Conservation (phyloP, 2,329 filamentous ascomycete genomes). For the Oidium heveae region DNA sequence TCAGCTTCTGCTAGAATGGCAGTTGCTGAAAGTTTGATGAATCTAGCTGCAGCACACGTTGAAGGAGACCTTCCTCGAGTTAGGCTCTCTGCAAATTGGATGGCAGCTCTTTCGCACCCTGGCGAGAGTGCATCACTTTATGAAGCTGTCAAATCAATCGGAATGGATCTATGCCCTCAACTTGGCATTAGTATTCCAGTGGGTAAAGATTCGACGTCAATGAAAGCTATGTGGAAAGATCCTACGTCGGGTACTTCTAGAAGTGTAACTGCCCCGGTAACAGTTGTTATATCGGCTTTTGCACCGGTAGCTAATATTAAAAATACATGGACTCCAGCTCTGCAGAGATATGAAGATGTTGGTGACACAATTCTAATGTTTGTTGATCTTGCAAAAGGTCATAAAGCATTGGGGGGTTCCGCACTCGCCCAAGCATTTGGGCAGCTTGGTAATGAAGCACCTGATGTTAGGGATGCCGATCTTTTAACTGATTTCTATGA, state of each 20-base stretch:
- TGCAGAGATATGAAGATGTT: conserved; percentile 61
- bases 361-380: conserved; percentile 75
- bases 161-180: conserved; percentile 72
- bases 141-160: conserved; percentile 79
- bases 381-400: conserved; percentile 66
- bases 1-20: conserved; percentile 89
- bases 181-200: conserved; percentile 88
- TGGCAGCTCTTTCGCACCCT: conserved; percentile 84
- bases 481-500: conserved; percentile 79
- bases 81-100: conserved; percentile 91
- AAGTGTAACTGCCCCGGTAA: conserved; percentile 80
- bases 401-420: conserved; percentile 67
- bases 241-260: conserved; percentile 37
- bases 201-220: conserved; percentile 93
- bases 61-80: conserved; percentile 36
- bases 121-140: conserved; percentile 84
- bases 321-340: conserved; percentile 82
- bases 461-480: conserved; percentile 63
- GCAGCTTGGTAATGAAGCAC: conserved; percentile 60
- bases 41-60: conserved; percentile 59
- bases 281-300: conserved; percentile 77
- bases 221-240: conserved; percentile 93
- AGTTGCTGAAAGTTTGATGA: conserved; percentile 79
- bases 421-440: conserved; percentile 75
- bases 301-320: conserved; percentile 57